A percentile compares a stretch with the other conserved stretches of the same genome.
These are phyloP conservation scores for Lathyrus tuberosus DNA, from an alignment of 306 rosid genomes.

Conservation along the genomic window DNA sequence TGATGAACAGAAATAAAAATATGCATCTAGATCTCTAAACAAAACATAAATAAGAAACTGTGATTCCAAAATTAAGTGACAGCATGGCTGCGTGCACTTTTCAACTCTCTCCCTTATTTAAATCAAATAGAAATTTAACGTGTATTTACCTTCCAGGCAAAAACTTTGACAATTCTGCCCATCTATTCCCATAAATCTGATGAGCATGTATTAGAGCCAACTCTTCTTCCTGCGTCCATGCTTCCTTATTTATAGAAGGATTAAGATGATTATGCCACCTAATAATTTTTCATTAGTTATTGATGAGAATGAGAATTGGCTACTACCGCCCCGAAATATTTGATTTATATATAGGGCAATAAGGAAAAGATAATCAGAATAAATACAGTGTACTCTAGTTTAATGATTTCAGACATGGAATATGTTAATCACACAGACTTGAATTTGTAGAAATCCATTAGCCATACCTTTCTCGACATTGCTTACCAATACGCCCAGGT, in stretches of 20 bases:
- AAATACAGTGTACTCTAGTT: conserved; percentile 1
- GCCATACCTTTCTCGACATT: conserved; percentile 97
- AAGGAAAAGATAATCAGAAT: background rate
- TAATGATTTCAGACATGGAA: conserved; percentile 28
- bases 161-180: conserved; percentile 94
- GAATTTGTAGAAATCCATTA: conserved; percentile 17
- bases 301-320: conserved; percentile 24
- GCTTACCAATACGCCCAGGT: conserved; percentile 99
- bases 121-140: background rate
- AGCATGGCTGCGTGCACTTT: conserved; percentile 22
- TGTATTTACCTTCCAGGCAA: conserved; percentile 88
- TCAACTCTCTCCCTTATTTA: conserved; percentile 3
- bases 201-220: conserved; percentile 91
- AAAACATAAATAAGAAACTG: conserved; percentile 10
- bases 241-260: conserved; percentile 94
- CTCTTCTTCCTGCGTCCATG: conserved; percentile 99
- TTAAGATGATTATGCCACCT: conserved; percentile 99
- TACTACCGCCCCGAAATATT: conserved; percentile 3
- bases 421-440: conserved; percentile 7
- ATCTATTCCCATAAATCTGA: conserved; percentile 87
- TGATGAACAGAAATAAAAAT: conserved; percentile 21
- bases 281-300: conserved; percentile 29
- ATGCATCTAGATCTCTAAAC: background rate
- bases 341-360: background rate
- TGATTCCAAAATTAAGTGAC: conserved; percentile 6